Evolutionary conservation across 495 filamentous ascomycete genomes (phyloP).

Genomic region (Margaritispora aquatica): DNA sequence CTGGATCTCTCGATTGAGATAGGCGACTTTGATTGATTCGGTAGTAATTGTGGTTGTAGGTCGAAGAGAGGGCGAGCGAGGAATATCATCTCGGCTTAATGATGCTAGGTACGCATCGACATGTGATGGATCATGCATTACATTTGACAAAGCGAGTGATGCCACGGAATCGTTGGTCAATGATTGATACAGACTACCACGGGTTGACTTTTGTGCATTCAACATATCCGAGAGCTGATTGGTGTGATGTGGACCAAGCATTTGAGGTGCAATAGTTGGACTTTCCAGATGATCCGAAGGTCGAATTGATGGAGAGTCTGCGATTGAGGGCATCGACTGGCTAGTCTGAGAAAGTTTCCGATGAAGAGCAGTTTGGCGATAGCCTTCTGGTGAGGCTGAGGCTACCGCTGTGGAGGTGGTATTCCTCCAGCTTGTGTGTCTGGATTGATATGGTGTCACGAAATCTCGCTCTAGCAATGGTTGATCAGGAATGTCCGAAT

Average conservation of each 20-base stretch:
- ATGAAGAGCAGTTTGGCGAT: slow-evolving; percentile 4
- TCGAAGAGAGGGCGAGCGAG: slow-evolving; percentile 32
- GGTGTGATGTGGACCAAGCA: slow-evolving; percentile 37
- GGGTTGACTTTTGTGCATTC: slow-evolving; percentile 43
- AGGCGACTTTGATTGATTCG: slow-evolving; percentile 37
- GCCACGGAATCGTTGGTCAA: slow-evolving; percentile 43
- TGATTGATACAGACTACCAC: slow-evolving; percentile 45
- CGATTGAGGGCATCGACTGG: slow-evolving; percentile 15
- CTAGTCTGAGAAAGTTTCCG: slow-evolving; percentile 12
- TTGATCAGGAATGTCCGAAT: slow-evolving; percentile 23
- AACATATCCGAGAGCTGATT: slow-evolving; percentile 46
- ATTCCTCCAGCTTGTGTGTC: slow-evolving; percentile 33
- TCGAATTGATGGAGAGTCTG: slow-evolving; percentile 34
- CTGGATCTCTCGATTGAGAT: slow-evolving; percentile 58
- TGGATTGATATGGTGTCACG: slow-evolving; percentile 9
- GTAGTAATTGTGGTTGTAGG: slow-evolving; percentile 28
- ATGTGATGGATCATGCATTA: slow-evolving; percentile 14
- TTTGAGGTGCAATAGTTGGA: slow-evolving; percentile 46
- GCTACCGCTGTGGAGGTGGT: slow-evolving; percentile 40
- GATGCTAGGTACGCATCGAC: slow-evolving; percentile 35
- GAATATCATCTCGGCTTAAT: slow-evolving; percentile 27
- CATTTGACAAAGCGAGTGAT: slow-evolving; percentile 35
- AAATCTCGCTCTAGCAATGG: slow-evolving; percentile 13
- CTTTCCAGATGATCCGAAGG: slow-evolving; percentile 41
- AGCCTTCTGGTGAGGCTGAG: slow-evolving; percentile 27